Evolutionary conservation across 2,329 filamentous ascomycete species (phyloP).

Genomic region (Ceratocystis destructans): DNA sequence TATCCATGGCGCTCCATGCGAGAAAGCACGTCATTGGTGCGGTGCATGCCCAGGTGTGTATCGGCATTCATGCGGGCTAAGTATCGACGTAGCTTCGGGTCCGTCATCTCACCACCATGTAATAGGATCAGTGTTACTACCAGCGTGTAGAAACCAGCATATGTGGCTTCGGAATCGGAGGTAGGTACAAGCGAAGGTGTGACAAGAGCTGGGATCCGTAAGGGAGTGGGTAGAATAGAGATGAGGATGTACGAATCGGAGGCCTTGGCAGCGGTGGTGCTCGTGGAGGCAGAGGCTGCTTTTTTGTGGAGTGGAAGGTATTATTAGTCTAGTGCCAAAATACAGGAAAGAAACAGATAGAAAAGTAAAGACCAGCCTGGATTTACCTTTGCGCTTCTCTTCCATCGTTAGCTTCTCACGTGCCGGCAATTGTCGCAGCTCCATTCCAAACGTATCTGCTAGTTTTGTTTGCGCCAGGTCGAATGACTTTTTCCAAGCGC

Average conservation of each 20-base stretch:
- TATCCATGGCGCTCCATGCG: slow-evolving; percentile 74
- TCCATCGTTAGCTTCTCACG: slow-evolving; percentile 69
- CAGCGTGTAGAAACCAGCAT: slow-evolving; percentile 67
- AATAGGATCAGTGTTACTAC: slow-evolving; percentile 66
- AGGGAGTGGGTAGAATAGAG: slow-evolving; percentile 54
- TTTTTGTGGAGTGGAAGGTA: not conserved
- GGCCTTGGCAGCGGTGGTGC: slow-evolving; percentile 29
- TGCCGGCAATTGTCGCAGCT: slow-evolving; percentile 68
- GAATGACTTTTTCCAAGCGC: slow-evolving; percentile 66
- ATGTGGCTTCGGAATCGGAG: slow-evolving; percentile 57
- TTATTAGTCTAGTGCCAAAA: not conserved
- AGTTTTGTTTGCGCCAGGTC: slow-evolving; percentile 61
- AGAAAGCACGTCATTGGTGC: slow-evolving; percentile 60
- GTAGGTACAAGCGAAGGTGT: slow-evolving; percentile 53
- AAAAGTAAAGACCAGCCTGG: not conserved
- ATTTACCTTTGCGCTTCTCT: slow-evolving; percentile 58
- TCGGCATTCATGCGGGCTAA: slow-evolving; percentile 63
- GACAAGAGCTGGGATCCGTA: slow-evolving; percentile 53
- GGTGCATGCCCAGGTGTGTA: slow-evolving; percentile 58
- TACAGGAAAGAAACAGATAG: not conserved
- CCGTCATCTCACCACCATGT: slow-evolving; percentile 56
- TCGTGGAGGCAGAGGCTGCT: slow-evolving; percentile 21
- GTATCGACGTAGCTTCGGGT: slow-evolving; percentile 65
- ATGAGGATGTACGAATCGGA: slow-evolving; percentile 66
- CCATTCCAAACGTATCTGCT: slow-evolving; percentile 71